Evolutionary conservation across 371 early-diverging fungal species (phyloP).

Genomic region (Syncephalastrum contaminatum): DNA sequence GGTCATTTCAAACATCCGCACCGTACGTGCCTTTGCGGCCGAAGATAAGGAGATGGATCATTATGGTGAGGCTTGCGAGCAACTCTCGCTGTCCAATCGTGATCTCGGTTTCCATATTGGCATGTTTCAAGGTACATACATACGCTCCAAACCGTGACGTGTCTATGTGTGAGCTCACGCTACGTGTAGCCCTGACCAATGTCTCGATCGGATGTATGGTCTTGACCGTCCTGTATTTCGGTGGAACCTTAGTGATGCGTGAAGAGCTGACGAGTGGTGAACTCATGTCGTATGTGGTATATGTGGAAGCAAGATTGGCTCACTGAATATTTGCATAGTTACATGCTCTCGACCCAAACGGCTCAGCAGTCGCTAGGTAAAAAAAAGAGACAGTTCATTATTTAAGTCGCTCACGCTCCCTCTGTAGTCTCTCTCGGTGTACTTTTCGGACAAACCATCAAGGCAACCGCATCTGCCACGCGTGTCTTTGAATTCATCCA

Average conservation of each 20-base stretch:
- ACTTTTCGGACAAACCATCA: conserved; percentile 77
- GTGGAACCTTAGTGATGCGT: conserved; percentile 68
- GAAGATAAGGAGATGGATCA: conserved; percentile 66
- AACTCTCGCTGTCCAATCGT: conserved; percentile 42
- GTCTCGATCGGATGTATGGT: conserved; percentile 71
- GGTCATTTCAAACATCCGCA: conserved; percentile 68
- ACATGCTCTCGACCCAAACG: conserved; percentile 76
- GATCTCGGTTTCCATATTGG: conserved; percentile 78
- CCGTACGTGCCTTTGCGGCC: conserved; percentile 76
- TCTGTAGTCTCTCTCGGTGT: conserved; percentile 61
- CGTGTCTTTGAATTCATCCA: conserved; percentile 75
- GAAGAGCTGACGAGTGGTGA: conserved; percentile 70
- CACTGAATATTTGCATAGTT: conserved; percentile 24
- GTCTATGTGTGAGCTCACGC: neutral
- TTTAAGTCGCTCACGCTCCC: neutral
- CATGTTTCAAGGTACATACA: conserved; percentile 64
- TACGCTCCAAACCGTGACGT: neutral
- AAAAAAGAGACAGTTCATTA: neutral
- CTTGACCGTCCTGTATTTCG: conserved; percentile 70
- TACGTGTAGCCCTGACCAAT: conserved; percentile 56
- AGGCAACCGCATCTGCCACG: conserved; percentile 60
- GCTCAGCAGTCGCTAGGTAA: conserved; percentile 72
- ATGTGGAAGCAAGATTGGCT: neutral
- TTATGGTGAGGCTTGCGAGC: conserved; percentile 49
- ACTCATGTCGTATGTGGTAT: conserved; percentile 55